Conservation (phyloP, 140 eudicot genomes). For the Senecio squalidus region DNA sequence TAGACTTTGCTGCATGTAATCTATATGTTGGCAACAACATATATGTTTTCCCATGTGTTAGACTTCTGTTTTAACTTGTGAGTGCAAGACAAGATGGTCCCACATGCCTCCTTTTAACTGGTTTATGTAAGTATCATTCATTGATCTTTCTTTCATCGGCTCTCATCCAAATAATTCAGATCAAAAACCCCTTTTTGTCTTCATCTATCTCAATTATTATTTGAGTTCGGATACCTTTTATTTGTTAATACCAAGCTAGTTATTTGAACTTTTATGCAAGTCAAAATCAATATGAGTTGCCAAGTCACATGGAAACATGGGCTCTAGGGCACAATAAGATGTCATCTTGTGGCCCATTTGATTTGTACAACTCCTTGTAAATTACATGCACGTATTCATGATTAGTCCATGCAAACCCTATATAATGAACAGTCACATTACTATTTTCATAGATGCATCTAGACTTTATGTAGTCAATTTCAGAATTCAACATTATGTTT, state of each 20-base stretch:
- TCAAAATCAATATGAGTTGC: constrained; percentile 33
- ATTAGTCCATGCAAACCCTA: constrained; percentile 19
- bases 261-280: constrained; percentile 17
- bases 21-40: too few species aligned
- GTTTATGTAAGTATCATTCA: neutral
- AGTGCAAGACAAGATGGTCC: constrained; percentile 12
- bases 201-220: constrained; percentile 17
- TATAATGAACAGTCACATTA: constrained; percentile 9
- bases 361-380: constrained; percentile 25
- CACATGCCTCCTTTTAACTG: neutral
- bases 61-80: too few species aligned
- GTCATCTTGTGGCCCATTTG: constrained; percentile 24
- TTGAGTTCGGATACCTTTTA: constrained; percentile 4
- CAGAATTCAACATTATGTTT: constrained; percentile 5
- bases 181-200: constrained; percentile 14
- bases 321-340: neutral
- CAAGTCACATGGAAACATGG: constrained; percentile 31
- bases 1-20: too few species aligned
- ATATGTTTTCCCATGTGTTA: too few species aligned
- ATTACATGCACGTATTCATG: constrained; percentile 31
- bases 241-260: constrained; percentile 4
- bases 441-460: constrained; percentile 13
- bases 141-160: neutral
- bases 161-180: constrained; percentile 11
- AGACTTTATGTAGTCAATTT: constrained; percentile 15